Conservation (phyloP, 345 rosid genomes). For the Boechera stricta region DNA sequence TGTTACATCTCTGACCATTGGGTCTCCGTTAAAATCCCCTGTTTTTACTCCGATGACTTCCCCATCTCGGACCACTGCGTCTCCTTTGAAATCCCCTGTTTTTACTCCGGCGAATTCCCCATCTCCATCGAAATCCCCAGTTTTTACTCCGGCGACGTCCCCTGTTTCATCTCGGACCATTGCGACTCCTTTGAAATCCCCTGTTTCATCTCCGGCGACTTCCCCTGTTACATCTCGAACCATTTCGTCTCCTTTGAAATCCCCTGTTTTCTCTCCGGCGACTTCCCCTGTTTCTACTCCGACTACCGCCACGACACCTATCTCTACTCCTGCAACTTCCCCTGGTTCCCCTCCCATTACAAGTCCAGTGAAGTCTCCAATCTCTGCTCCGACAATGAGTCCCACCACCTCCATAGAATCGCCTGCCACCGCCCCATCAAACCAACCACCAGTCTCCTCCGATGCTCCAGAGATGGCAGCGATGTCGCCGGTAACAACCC, state of each 20-base stretch:
- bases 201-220: conserved; percentile 21
- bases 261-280: conserved; percentile 42
- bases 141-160: conserved; percentile 33
- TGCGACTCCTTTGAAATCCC: conserved; percentile 35
- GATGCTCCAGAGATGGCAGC: conserved; percentile 48
- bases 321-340: conserved; percentile 32
- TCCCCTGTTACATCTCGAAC: conserved; percentile 34
- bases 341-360: conserved; percentile 39
- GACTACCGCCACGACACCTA: conserved; percentile 26
- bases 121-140: conserved; percentile 34
- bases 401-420: conserved; percentile 32
- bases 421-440: conserved; percentile 23
- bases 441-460: conserved; percentile 42
- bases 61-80: conserved; percentile 16
- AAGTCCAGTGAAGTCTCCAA: conserved; percentile 32
- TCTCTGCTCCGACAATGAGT: conserved; percentile 34
- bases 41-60: not conserved
- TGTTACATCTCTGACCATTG: conserved; percentile 9
- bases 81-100: conserved; percentile 18
- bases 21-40: conserved; percentile 27
- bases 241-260: conserved; percentile 1
- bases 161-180: conserved; percentile 29
- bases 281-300: conserved; percentile 42
- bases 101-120: conserved; percentile 21
- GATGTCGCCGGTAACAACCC: conserved; percentile 45